A percentile compares a stretch with the other conserved stretches of the same genome.
Conservation (phyloP, 2,329 filamentous ascomycete genomes). For the Fusarium fujikuroi region DNA sequence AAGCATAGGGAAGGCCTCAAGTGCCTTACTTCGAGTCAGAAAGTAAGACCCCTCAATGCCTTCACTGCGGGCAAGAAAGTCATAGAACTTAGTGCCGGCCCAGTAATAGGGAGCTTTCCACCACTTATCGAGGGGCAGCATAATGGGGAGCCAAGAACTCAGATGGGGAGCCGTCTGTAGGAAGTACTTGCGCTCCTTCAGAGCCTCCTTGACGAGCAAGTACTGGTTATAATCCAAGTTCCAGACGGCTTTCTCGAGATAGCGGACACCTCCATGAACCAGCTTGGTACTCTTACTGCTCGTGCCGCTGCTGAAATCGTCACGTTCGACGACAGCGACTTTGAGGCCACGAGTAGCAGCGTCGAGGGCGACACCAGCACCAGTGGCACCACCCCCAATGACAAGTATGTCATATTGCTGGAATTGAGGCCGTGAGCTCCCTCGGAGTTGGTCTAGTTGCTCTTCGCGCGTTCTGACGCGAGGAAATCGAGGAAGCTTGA, state of each 20-base stretch:
- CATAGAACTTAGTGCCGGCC: constrained; percentile 83
- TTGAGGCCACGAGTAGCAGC: constrained; percentile 76
- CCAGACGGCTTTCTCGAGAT: constrained; percentile 80
- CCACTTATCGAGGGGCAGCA: constrained; percentile 79
- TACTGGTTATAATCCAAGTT: constrained; percentile 80
- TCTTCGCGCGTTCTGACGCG: constrained; percentile 69
- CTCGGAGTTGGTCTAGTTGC: constrained; percentile 70
- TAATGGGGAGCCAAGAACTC: constrained; percentile 78
- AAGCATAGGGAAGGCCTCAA: constrained; percentile 90
- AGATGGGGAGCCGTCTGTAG: constrained; percentile 79
- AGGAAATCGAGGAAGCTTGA: constrained; percentile 74
- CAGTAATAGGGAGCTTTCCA: constrained; percentile 83
- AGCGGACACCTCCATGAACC: constrained; percentile 80
- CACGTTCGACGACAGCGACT: constrained; percentile 76
- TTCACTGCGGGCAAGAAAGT: constrained; percentile 84
- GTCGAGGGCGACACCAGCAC: constrained; percentile 76
- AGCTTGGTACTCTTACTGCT: constrained; percentile 82
- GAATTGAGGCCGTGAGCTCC: constrained; percentile 44
- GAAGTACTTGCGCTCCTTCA: constrained; percentile 80
- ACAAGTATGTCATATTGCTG: constrained; percentile 75
- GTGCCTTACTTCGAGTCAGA: constrained; percentile 83
- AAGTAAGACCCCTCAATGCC: constrained; percentile 93
- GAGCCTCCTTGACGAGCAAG: constrained; percentile 75
- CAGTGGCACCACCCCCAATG: constrained; percentile 78
- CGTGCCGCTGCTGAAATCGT: constrained; percentile 79